Percentiles rank a stretch among this genome's conserved stretches.
These are phyloP conservation scores for Apiospora aurea DNA, from an alignment of 2,329 filamentous ascomycete genomes.

Conservation along the genomic window DNA sequence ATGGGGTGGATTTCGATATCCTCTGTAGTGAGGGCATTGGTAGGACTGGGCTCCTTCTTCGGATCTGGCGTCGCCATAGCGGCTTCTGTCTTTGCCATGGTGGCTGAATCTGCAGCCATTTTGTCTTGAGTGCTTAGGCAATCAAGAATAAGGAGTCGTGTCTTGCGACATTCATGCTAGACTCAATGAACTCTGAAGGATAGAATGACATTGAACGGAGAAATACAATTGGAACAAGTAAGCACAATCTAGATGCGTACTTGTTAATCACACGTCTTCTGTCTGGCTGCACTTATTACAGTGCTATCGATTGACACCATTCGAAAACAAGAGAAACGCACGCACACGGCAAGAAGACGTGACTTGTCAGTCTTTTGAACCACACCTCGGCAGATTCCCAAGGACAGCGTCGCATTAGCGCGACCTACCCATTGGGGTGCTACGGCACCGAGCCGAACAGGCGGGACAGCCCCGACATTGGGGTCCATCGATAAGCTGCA, in stretches of 20 bases:
- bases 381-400: too few species aligned
- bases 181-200: not conserved
- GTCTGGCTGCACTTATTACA: too few species aligned
- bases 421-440: not conserved
- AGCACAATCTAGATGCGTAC: not conserved
- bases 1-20: slow-evolving; percentile 25
- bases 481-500: not conserved
- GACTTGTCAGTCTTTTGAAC: too few species aligned
- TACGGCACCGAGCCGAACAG: not conserved
- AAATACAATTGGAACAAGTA: too few species aligned
- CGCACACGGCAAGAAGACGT: too few species aligned
- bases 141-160: not conserved
- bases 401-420: not conserved
- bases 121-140: not conserved
- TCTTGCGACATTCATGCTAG: not conserved
- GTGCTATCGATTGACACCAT: too few species aligned
- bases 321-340: too few species aligned
- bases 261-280: not conserved
- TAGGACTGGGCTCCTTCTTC: not conserved
- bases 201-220: not conserved
- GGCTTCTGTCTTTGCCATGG: not conserved
- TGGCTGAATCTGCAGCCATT: not conserved
- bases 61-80: not conserved
- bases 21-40: not conserved
- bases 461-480: slow-evolving; percentile 9